Conservation (phyloP, 441 rosid genomes). For the Arabidopsis lyrata region DNA sequence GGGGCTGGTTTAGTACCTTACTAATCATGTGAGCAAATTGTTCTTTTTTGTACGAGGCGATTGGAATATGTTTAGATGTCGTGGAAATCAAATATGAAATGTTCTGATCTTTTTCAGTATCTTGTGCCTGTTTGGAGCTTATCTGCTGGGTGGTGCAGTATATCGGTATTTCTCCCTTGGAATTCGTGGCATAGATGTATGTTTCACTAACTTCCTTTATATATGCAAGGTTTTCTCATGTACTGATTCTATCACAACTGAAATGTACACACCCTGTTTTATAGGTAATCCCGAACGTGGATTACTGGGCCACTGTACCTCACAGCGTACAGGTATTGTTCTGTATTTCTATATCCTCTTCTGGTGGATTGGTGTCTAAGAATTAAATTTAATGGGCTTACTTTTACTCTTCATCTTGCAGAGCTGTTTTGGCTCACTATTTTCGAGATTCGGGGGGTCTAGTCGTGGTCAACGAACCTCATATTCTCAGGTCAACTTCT, state of each 20-base stretch:
- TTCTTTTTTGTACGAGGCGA: neutral
- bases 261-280: constrained; percentile 23
- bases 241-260: constrained; percentile 19
- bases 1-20: constrained; percentile 85
- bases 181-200: constrained; percentile 72
- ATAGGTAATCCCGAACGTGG: constrained; percentile 84
- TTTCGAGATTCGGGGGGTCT: constrained; percentile 65
- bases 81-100: constrained; percentile 5
- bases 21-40: constrained; percentile 60
- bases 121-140: constrained; percentile 77
- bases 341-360: constrained; percentile 13
- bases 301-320: constrained; percentile 79
- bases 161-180: constrained; percentile 80
- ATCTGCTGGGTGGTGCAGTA: constrained; percentile 68
- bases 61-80: neutral
- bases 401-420: constrained; percentile 48
- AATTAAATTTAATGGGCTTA: neutral
- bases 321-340: constrained; percentile 70
- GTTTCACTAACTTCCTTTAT: constrained; percentile 37
- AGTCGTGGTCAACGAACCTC: constrained; percentile 64
- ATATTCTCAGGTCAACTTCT: constrained; percentile 75
- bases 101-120: constrained; percentile 55
- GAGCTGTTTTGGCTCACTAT: constrained; percentile 59
- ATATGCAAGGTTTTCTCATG: constrained; percentile 14
- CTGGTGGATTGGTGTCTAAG: neutral